phyloP scores from a whole-genome alignment of 192 early-diverging fungal species.

The Podila clonocystis region DNA sequence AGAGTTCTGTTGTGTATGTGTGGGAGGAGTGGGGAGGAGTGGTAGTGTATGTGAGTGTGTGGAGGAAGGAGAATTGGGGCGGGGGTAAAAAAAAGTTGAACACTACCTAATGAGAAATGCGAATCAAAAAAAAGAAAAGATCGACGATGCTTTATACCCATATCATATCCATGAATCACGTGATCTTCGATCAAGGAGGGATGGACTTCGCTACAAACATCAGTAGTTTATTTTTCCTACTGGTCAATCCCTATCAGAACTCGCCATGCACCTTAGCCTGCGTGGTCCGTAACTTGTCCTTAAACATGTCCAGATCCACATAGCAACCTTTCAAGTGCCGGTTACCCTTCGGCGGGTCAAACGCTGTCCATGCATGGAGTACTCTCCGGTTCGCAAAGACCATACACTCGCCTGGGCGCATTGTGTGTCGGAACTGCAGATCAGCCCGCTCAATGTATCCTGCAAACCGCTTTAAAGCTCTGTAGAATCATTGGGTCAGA shows the following conservation, averaged over 20 bases:
- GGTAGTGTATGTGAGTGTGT: background rate
- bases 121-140: too few species aligned
- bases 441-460: constrained; percentile 64
- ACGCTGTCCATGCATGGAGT: constrained; percentile 80
- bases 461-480: constrained; percentile 71
- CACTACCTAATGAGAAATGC: too few species aligned
- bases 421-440: constrained; percentile 64
- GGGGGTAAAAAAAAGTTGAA: background rate
- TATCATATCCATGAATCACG: too few species aligned
- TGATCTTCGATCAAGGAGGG: too few species aligned
- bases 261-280: constrained; percentile 15
- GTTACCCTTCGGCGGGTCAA: constrained; percentile 76
- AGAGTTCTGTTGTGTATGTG: background rate
- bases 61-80: background rate
- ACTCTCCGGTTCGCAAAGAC: constrained; percentile 84
- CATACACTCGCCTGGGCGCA: constrained; percentile 75
- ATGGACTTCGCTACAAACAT: too few species aligned
- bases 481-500: constrained; percentile 66
- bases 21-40: background rate
- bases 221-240: too few species aligned
- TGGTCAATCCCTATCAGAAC: background rate
- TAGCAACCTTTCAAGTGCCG: constrained; percentile 80
- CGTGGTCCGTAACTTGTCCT: constrained; percentile 56
- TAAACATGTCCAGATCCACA: constrained; percentile 65
- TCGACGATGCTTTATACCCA: too few species aligned